Conservation (phyloP, 805 yeast species). For the Metschnikowia lachancei region DNA sequence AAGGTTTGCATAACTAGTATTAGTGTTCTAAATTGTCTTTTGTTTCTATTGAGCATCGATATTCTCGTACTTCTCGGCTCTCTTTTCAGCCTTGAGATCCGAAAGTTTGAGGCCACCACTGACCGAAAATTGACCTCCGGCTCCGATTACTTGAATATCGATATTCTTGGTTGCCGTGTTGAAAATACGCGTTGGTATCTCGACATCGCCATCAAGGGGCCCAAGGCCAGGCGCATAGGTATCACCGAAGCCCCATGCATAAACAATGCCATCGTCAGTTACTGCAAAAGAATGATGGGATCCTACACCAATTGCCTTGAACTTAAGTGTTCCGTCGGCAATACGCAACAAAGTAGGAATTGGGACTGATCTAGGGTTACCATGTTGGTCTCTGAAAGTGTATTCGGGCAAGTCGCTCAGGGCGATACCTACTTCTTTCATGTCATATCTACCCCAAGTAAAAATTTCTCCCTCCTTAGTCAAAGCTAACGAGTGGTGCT, state of each 20-base stretch:
- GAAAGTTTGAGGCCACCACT: constrained; percentile 76
- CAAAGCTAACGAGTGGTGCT: constrained; percentile 85
- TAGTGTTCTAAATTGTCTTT: too few species aligned
- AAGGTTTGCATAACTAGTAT: not conserved
- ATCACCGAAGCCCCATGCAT: constrained; percentile 98
- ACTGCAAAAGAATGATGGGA: constrained; percentile 91
- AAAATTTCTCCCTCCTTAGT: constrained; percentile 70
- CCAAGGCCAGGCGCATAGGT: constrained; percentile 97
- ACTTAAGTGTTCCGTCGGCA: constrained; percentile 27
- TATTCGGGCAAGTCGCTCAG: constrained; percentile 63
- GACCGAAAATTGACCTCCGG: constrained; percentile 95
- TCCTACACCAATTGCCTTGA: constrained; percentile 65
- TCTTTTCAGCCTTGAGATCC: constrained; percentile 46
- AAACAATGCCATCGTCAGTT: constrained; percentile 77
- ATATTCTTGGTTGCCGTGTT: constrained; percentile 90
- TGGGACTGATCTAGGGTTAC: constrained; percentile 81
- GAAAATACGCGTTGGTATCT: constrained; percentile 79
- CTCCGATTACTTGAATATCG: constrained; percentile 70
- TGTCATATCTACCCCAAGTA: constrained; percentile 88
- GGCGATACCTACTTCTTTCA: constrained; percentile 86
- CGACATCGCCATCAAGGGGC: constrained; percentile 84
- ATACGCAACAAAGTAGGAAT: constrained; percentile 65
- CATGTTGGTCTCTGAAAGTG: constrained; percentile 75
- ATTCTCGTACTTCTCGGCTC: constrained; percentile 53
- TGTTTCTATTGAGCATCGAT: not conserved